Base-by-base conservation (phyloP, 2,329 filamentous ascomycete species). In the Mycosphaerelloides madeirae region DNA sequence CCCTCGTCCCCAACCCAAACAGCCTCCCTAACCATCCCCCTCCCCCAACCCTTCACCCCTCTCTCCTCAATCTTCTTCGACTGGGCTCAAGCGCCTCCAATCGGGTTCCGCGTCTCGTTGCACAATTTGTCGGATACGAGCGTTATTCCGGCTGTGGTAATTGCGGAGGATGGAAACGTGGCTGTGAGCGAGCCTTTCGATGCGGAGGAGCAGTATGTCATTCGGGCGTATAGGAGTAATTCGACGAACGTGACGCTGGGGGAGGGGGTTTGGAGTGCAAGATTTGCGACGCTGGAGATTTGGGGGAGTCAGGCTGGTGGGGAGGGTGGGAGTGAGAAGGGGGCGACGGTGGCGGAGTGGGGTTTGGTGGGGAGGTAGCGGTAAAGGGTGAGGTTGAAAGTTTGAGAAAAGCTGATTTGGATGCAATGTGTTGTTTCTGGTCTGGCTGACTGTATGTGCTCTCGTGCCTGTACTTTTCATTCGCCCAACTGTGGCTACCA, bases 21-120 rank as follows among this genome's bases (percentile, higher is more conserved):
- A 3, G 70, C 76, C 20, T 75, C 75, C 3, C 57, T 86, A 12
- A 79, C 77, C 1, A 73, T 87, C 33, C 69, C 77, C 18, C 67
- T 81, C 2, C 51, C 63, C 0, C 38, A 52, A 13, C 33, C 67
- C 2, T 67, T 65, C 43, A 59, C 68, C 16, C 72, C 67, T 1
- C 65, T 79, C 36, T 64, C 63, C 0, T 70, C 69, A 1, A 69
- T 84, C 44, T 66, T 67, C 36, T 82, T 83, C 59, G 77, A 82
- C 60, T 84, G 78, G 79, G 79, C 74, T 0, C 66, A 75, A 39
- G 65, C 70, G 2, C 79, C 80, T 0, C 79, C 81, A 0, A 56
- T 62, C 1, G 72, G 70, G 44, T 81, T 73, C 41, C 69, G 65
- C 1, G 70, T 84, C 2, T 68, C 73, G 8, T 75, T 84, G 59